Conservation (phyloP, 23 red algal species). For the Chondrus crispus region DNA sequence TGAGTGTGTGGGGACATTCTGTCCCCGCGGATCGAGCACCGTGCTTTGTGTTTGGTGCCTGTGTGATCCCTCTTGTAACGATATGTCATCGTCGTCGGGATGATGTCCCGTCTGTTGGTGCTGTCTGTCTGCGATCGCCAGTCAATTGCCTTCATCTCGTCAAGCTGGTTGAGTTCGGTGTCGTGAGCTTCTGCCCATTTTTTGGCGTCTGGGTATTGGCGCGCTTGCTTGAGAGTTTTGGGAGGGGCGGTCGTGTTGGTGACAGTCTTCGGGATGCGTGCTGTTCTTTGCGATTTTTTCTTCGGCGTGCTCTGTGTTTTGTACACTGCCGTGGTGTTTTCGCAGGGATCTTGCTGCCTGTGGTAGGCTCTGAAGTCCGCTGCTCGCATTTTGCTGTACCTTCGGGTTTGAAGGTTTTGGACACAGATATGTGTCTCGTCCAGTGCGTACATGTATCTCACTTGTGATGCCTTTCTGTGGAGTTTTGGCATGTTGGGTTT, state of each 20-base stretch:
- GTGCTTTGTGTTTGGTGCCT: not conserved
- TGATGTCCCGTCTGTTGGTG: not conserved
- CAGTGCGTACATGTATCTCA: too few relatives aligned
- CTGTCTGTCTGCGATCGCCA: not conserved
- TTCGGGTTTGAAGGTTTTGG: too few relatives aligned
- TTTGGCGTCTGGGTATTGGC: not conserved
- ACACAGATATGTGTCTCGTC: too few relatives aligned
- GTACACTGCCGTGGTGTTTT: not conserved
- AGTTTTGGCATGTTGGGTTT: too few relatives aligned
- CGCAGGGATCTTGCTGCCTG: not conserved
- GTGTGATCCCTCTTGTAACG: not conserved
- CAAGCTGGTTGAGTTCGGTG: conserved; percentile 23
- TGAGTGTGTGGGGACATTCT: not conserved
- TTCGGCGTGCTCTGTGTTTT: too few relatives aligned
- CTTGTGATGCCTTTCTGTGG: too few relatives aligned
- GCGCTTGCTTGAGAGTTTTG: not conserved
- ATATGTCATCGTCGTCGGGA: conserved; percentile 8
- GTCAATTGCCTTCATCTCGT: not conserved
- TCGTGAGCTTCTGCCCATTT: not conserved
- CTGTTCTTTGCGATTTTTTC: too few relatives aligned
- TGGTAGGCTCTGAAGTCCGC: conserved; percentile 17
- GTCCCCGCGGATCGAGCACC: not conserved
- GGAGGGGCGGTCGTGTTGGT: not conserved
- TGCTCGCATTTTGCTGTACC: too few relatives aligned
- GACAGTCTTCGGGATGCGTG: too few relatives aligned